phyloP scores from a whole-genome alignment of 2,329 filamentous ascomycete species.

The Scopulariopsis brevicaulis region DNA sequence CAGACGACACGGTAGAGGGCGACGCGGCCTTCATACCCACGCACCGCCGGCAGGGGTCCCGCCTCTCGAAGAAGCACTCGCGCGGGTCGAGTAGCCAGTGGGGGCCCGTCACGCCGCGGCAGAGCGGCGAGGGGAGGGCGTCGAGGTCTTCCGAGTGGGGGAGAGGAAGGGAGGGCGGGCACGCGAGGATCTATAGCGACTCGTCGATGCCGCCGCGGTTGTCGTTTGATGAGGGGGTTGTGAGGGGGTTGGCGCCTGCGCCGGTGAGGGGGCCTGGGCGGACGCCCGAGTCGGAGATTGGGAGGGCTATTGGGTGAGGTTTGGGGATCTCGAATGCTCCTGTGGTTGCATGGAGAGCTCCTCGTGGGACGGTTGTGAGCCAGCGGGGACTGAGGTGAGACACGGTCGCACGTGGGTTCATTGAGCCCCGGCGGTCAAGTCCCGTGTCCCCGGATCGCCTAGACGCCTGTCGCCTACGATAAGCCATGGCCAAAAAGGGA shows the following conservation, averaged over 20 bases:
- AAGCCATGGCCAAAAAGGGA: too few species aligned
- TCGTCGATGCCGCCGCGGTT: constrained; percentile 29
- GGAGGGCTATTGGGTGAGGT: constrained; percentile 40
- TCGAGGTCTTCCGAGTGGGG: constrained; percentile 9
- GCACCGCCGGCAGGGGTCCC: constrained; percentile 39
- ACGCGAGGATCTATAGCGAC: constrained; percentile 30
- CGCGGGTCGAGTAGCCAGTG: constrained; percentile 26
- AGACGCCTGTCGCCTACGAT: too few species aligned
- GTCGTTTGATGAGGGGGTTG: constrained; percentile 33
- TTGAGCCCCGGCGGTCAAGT: too few species aligned
- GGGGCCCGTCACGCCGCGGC: constrained; percentile 11
- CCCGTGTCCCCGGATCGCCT: too few species aligned
- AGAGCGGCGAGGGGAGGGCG: constrained; percentile 19
- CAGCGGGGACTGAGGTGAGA: background rate
- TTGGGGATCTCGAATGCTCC: background rate
- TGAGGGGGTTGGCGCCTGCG: constrained; percentile 37
- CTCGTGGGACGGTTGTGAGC: background rate
- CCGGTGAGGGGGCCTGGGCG: constrained; percentile 15
- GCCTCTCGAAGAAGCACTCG: constrained; percentile 36
- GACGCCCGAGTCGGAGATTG: constrained; percentile 32
- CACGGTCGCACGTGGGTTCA: too few species aligned
- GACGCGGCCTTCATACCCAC: constrained; percentile 45
- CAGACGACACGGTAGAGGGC: constrained; percentile 48
- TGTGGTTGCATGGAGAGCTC: constrained; percentile 4
- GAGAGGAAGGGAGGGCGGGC: constrained; percentile 7